These are phyloP conservation scores for Shiraia sp. DNA, from an alignment of 2,329 filamentous ascomycete species.

Conservation along the genomic window DNA sequence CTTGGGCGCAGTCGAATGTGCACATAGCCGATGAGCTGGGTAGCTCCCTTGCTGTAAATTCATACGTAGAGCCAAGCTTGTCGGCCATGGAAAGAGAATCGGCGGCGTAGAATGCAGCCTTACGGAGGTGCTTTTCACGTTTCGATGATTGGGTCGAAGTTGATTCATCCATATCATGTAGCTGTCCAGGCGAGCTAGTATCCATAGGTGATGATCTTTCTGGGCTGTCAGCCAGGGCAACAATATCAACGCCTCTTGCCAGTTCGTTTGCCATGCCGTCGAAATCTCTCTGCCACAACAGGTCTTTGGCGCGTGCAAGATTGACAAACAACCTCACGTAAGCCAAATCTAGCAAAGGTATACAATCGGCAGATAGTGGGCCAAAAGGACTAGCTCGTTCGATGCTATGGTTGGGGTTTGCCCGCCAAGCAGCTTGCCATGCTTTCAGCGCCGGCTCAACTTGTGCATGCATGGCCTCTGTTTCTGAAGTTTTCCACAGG, in stretches of 20 bases:
- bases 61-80: slow-evolving; percentile 82
- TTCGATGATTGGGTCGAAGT: slow-evolving; percentile 61
- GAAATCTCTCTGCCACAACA: slow-evolving; percentile 92
- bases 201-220: slow-evolving; percentile 43
- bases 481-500: slow-evolving; percentile 88
- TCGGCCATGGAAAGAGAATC: slow-evolving; percentile 89
- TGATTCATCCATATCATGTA: slow-evolving; percentile 32
- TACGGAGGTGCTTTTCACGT: slow-evolving; percentile 84
- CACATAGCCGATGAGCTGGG: slow-evolving; percentile 91
- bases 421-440: slow-evolving; percentile 92
- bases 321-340: slow-evolving; percentile 94
- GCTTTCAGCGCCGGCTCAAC: slow-evolving; percentile 92
- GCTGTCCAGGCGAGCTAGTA: slow-evolving; percentile 26
- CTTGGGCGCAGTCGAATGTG: slow-evolving; percentile 90
- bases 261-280: slow-evolving; percentile 89
- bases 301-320: slow-evolving; percentile 87
- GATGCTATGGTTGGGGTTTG: slow-evolving; percentile 80
- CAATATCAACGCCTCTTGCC: slow-evolving; percentile 73
- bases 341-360: slow-evolving; percentile 86
- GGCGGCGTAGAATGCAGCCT: slow-evolving; percentile 93
- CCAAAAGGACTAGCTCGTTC: slow-evolving; percentile 86
- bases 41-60: slow-evolving; percentile 80
- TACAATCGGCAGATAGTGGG: slow-evolving; percentile 85
- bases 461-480: slow-evolving; percentile 92
- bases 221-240: slow-evolving; percentile 71